These are phyloP conservation scores for Lasiosphaeria ovina DNA, from an alignment of 495 filamentous ascomycete species.

Conservation along the genomic window DNA sequence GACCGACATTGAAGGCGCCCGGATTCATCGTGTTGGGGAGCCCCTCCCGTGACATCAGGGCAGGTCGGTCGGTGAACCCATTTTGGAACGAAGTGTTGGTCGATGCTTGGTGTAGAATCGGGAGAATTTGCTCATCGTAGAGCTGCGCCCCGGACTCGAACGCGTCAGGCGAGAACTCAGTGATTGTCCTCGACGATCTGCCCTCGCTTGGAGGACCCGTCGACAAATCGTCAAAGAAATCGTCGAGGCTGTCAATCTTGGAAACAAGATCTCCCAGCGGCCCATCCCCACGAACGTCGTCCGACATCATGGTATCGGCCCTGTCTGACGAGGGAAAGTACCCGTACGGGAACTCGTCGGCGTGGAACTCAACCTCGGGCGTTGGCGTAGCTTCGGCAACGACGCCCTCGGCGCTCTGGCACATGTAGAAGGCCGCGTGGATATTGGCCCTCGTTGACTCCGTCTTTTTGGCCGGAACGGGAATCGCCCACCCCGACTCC, in stretches of 20 bases:
- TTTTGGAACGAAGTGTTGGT: conserved; percentile 80
- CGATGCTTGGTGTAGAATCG: conserved; percentile 74
- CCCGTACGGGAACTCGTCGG: conserved; percentile 79
- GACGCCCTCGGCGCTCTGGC: conserved; percentile 51
- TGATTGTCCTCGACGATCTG: conserved; percentile 60
- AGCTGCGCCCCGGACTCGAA: conserved; percentile 79
- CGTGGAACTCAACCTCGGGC: conserved; percentile 86
- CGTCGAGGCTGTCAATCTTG: conserved; percentile 89
- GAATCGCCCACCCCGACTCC: conserved; percentile 93
- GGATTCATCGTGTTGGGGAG: conserved; percentile 60
- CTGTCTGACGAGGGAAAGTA: conserved; percentile 67
- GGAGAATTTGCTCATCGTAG: conserved; percentile 91
- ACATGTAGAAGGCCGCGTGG: conserved; percentile 95
- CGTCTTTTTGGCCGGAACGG: conserved; percentile 85
- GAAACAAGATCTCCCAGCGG: conserved; percentile 81
- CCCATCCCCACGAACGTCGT: conserved; percentile 68
- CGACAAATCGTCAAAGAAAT: conserved; percentile 76
- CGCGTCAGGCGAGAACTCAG: conserved; percentile 57
- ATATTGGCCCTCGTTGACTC: conserved; percentile 83
- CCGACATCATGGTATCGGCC: conserved; percentile 87
- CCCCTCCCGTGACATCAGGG: conserved; percentile 45
- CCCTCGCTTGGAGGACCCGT: conserved; percentile 54
- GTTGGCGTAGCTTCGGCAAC: conserved; percentile 68
- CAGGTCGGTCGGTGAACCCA: conserved; percentile 74
- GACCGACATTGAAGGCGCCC: conserved; percentile 49